Conservation (phyloP, 2,329 filamentous ascomycete species). For the Aspergillus brasiliensis region DNA sequence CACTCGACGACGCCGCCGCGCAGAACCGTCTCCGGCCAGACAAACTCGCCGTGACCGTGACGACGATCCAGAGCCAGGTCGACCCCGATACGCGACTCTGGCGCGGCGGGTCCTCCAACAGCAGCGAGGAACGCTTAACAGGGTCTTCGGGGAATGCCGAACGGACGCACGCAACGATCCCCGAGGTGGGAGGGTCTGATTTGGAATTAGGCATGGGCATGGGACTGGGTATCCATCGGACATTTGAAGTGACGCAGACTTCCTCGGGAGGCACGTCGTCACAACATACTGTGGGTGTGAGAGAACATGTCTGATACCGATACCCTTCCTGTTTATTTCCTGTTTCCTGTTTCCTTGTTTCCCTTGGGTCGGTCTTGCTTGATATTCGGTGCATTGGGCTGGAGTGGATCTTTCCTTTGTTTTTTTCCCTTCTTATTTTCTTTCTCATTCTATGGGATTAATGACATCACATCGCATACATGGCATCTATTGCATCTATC, state of each 20-base stretch:
- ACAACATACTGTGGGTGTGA: neutral
- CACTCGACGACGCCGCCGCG: constrained; percentile 22
- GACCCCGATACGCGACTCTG: constrained; percentile 20
- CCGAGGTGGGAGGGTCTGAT: neutral
- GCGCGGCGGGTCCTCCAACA: constrained; percentile 21
- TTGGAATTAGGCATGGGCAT: constrained; percentile 16
- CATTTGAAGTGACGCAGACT: constrained; percentile 34
- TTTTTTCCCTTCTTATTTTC: too few species aligned
- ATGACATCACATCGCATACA: too few species aligned
- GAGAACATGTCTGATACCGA: neutral
- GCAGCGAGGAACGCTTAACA: constrained; percentile 33
- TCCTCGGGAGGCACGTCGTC: constrained; percentile 2
- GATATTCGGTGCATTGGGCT: neutral
- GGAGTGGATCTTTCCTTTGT: neutral
- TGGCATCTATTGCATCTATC: too few species aligned
- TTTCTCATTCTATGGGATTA: too few species aligned
- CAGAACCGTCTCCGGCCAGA: constrained; percentile 31
- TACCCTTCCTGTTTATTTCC: neutral
- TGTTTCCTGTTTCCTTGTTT: neutral
- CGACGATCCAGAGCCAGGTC: constrained; percentile 31
- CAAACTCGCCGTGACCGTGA: constrained; percentile 33
- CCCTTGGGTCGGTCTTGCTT: neutral
- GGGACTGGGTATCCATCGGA: constrained; percentile 31
- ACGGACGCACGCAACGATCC: neutral
- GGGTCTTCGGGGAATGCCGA: neutral